These are phyloP conservation scores for Blastocrithidia nonstop DNA, from an alignment of 208 protist species.

Conservation along the genomic window DNA sequence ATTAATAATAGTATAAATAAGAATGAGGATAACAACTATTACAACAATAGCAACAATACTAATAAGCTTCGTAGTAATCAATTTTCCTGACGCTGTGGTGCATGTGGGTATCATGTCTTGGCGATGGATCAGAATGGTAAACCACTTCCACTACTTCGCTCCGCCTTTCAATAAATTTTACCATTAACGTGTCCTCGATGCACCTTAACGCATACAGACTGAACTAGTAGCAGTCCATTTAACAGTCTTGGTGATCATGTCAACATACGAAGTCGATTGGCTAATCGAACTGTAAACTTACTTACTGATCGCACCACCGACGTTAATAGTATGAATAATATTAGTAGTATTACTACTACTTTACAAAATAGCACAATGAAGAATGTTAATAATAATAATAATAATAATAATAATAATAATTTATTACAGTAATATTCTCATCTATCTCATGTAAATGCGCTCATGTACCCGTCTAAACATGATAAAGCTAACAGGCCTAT, in stretches of 20 bases:
- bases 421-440: too few relatives aligned
- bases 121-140: constrained; percentile 68
- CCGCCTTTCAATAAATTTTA: constrained; percentile 47
- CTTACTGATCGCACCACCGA: too few relatives aligned
- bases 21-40: not conserved
- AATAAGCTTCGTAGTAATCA: too few relatives aligned
- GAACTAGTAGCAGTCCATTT: constrained; percentile 51
- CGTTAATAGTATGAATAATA: too few relatives aligned
- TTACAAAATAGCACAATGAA: too few relatives aligned
- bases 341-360: too few relatives aligned
- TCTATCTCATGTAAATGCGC: too few relatives aligned
- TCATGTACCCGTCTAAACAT: too few relatives aligned
- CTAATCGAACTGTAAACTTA: too few relatives aligned
- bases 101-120: constrained; percentile 67
- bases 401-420: too few relatives aligned
- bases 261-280: constrained; percentile 51
- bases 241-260: constrained; percentile 50
- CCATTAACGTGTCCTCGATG: constrained; percentile 69
- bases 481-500: too few relatives aligned
- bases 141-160: constrained; percentile 40
- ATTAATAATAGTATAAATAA: not conserved
- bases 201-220: constrained; percentile 49
- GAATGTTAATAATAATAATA: too few relatives aligned
- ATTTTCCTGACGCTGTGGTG: constrained; percentile 64
- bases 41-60: constrained; percentile 13